Evolutionary conservation across 2,329 filamentous ascomycete genomes (phyloP).

Genomic region (Fusarium falciforme): DNA sequence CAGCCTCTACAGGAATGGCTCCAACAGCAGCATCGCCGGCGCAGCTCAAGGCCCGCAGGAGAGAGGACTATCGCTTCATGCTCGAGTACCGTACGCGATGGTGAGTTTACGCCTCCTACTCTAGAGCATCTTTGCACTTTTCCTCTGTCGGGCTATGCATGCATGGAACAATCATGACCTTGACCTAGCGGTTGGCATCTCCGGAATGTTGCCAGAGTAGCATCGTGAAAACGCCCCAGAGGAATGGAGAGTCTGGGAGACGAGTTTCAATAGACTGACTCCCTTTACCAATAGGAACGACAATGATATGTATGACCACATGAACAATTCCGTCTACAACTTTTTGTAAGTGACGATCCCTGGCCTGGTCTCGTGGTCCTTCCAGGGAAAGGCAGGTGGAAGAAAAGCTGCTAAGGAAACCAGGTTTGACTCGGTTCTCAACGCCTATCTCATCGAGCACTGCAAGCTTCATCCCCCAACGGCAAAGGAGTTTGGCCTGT

Average conservation of each 20-base stretch:
- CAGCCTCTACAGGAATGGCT: conserved; percentile 18
- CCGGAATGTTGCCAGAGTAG: conserved; percentile 17
- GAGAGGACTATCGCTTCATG: conserved; percentile 80
- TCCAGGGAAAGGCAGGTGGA: neutral
- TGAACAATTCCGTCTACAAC: conserved; percentile 92
- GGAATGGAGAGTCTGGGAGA: conserved; percentile 13
- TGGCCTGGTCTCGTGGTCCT: neutral
- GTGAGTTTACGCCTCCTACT: conserved; percentile 56
- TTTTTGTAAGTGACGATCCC: conserved; percentile 66
- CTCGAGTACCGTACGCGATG: conserved; percentile 90
- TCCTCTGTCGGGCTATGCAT: neutral
- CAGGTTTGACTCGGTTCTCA: conserved; percentile 89
- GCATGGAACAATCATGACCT: neutral
- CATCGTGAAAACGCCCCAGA: conserved; percentile 1
- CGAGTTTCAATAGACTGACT: conserved; percentile 22
- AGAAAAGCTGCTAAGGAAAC: neutral
- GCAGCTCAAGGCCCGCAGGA: conserved; percentile 69
- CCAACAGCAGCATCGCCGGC: conserved; percentile 28
- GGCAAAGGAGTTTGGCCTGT: conserved; percentile 81
- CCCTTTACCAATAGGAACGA: conserved; percentile 72
- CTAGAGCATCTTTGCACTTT: conserved; percentile 1
- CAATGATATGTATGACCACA: conserved; percentile 94
- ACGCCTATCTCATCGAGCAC: conserved; percentile 84
- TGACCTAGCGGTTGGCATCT: conserved; percentile 1
- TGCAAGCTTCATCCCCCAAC: conserved; percentile 79